Evolutionary conservation across 2,329 filamentous ascomycete species (phyloP).

Genomic region (Verticillium klebahnii): DNA sequence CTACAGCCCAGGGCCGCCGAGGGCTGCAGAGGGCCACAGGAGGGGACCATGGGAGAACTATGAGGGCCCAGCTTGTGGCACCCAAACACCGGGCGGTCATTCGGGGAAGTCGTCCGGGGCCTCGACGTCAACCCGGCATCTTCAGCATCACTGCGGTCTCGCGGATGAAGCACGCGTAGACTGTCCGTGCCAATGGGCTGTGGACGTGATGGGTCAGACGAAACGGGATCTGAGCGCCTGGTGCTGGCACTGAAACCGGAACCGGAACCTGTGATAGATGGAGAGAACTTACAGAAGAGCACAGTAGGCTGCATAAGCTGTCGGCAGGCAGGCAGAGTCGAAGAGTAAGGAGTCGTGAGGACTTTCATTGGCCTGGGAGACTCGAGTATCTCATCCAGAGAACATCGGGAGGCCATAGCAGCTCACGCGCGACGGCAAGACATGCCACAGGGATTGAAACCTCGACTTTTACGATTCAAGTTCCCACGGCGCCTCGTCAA

Average conservation of each 20-base stretch:
- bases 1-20: neutral
- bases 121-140: neutral
- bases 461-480: neutral
- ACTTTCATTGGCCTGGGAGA: neutral
- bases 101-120: neutral
- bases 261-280: neutral
- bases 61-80: neutral
- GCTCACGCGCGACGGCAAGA: neutral
- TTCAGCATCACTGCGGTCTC: neutral
- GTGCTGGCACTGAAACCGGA: neutral
- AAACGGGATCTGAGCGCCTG: conserved; percentile 1
- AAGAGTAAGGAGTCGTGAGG: neutral
- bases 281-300: neutral
- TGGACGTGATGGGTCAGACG: neutral
- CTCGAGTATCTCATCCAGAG: neutral
- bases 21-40: neutral
- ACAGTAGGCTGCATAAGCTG: neutral
- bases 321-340: neutral
- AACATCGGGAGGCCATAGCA: neutral
- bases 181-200: neutral
- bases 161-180: neutral
- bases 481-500: no score
- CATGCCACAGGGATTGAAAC: neutral
- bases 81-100: neutral
- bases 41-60: neutral